phyloP scores from a whole-genome alignment of 2,329 filamentous ascomycete genomes.

The Xylariales sp. region DNA sequence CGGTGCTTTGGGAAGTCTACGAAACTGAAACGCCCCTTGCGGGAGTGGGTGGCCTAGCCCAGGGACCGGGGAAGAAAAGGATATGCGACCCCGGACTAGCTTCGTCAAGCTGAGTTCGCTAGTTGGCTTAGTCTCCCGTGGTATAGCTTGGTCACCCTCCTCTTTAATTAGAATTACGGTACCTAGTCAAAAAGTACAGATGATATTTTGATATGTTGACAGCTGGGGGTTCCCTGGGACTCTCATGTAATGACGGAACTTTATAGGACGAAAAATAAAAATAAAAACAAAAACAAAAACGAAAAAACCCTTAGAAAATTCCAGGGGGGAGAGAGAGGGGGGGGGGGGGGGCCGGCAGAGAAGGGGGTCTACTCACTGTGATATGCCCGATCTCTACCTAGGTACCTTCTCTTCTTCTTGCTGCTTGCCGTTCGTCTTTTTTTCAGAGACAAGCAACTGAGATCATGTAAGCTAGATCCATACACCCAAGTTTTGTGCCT shows the following conservation, averaged over 20 bases:
- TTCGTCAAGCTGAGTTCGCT: constrained; percentile 47
- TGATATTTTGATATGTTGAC: constrained; percentile 28
- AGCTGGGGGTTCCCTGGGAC: constrained; percentile 32
- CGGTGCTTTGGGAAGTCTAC: constrained; percentile 41
- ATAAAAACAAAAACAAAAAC: neutral
- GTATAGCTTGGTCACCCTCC: constrained; percentile 33
- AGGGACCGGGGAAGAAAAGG: constrained; percentile 39
- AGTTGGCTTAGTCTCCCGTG: constrained; percentile 35
- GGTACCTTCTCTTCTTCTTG: neutral
- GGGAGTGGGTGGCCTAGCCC: constrained; percentile 44
- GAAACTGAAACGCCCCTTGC: constrained; percentile 42
- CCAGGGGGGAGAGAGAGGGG: neutral
- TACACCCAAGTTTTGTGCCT: constrained; percentile 5
- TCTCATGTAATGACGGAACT: constrained; percentile 33
- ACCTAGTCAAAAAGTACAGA: constrained; percentile 11
- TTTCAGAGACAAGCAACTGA: constrained; percentile 9
- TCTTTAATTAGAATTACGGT: constrained; percentile 33
- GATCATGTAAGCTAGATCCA: constrained; percentile 21
- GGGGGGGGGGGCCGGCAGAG: no score
- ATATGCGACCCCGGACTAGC: constrained; percentile 45
- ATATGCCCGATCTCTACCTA: constrained; percentile 13
- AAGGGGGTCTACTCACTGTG: constrained; percentile 14
- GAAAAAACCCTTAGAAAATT: constrained; percentile 9
- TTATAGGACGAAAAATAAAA: neutral
- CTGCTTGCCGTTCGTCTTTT: constrained; percentile 3